Base-by-base conservation (phyloP, 208 protist genomes). In the Acanthamoeba castellanii region DNA sequence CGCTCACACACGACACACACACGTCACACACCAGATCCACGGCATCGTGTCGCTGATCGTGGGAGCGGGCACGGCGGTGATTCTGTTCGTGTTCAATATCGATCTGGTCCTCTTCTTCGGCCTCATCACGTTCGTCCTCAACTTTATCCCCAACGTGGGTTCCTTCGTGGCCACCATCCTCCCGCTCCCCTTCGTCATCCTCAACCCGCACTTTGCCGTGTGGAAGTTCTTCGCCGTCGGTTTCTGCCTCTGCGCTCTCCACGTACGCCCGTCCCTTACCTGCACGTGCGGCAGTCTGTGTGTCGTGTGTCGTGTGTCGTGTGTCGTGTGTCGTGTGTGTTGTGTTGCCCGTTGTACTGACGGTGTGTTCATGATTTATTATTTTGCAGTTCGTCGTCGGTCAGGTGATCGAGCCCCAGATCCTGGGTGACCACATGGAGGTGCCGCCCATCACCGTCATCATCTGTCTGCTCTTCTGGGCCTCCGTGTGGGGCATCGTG, bases 111-210 rank as follows among this genome's bases (percentile, higher is more conserved):
- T 90, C 59, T 90, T 90, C 59, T 68, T 34, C 34, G 88, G 88
- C 16, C 47, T 78, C 9, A 3, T 78, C 45, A 78, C 59, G 20
- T 93, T 70, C 32, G 88, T 81, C 13, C 88, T 78, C 25, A 25
- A 27, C 50, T 93, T 78, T 61, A 70, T 93, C 66, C 88, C 84
- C 84, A 90, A 90, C 84, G 16, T 90, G 32, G 84, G 84, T 1
- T 22, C 84, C 5, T 47, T 22, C 14, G 25, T 90, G 16, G 9
- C 32, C 22, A 50, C 66, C 6, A 6, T 90, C 32, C 59, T 90
- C 50, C 84, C 84, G 6, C 50, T 90, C 27, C 84, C 84, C 22
- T 30, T 90, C 8, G 84, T 90, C n/a, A 16, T 90, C 59, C 52
- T 90, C 42, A 50, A 90, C 18, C 84, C 42, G 6, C 55, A 13